Conservation (phyloP, 139 green algal genomes). For the Chlorella sp. region DNA sequence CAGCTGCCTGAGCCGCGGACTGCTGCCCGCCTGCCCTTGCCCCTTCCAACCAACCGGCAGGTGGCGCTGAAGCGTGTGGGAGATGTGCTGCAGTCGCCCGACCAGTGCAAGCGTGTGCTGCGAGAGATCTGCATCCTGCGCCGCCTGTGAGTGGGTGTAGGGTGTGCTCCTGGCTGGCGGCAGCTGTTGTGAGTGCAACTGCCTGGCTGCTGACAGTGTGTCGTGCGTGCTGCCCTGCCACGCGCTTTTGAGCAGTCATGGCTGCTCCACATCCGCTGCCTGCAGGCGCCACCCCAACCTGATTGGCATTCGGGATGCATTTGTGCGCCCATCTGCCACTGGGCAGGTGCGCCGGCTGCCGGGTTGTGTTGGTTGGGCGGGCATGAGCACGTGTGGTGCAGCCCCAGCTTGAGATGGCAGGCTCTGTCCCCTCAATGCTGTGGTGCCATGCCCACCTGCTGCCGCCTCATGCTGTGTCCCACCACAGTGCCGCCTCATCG, state of each 20-base stretch:
- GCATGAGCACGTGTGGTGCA: too few relatives aligned
- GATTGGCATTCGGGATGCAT: constrained; percentile 80
- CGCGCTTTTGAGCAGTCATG: too few relatives aligned
- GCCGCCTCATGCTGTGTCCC: too few relatives aligned
- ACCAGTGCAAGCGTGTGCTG: constrained; percentile 87
- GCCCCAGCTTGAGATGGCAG: too few relatives aligned
- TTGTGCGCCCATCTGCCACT: constrained; percentile 64
- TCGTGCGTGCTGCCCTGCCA: not conserved
- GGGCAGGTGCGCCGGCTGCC: constrained; percentile 16
- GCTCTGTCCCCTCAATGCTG: too few relatives aligned
- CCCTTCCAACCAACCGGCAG: constrained; percentile 19
- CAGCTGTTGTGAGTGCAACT: too few relatives aligned
- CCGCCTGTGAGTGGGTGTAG: constrained; percentile 58
- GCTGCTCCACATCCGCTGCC: not conserved
- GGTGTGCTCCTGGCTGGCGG: too few relatives aligned
- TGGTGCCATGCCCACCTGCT: too few relatives aligned
- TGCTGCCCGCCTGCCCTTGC: not conserved
- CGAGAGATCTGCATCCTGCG: constrained; percentile 94
- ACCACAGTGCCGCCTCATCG: constrained; percentile 59
- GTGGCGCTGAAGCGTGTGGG: constrained; percentile 88
- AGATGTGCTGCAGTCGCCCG: constrained; percentile 79
- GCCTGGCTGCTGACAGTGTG: not conserved
- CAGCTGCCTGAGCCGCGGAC: not conserved
- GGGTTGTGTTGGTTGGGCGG: too few relatives aligned
- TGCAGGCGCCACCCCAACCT: constrained; percentile 81